These are phyloP conservation scores for Hyphopichia fennica DNA, from an alignment of 1,139 yeast genomes.

Conservation along the genomic window DNA sequence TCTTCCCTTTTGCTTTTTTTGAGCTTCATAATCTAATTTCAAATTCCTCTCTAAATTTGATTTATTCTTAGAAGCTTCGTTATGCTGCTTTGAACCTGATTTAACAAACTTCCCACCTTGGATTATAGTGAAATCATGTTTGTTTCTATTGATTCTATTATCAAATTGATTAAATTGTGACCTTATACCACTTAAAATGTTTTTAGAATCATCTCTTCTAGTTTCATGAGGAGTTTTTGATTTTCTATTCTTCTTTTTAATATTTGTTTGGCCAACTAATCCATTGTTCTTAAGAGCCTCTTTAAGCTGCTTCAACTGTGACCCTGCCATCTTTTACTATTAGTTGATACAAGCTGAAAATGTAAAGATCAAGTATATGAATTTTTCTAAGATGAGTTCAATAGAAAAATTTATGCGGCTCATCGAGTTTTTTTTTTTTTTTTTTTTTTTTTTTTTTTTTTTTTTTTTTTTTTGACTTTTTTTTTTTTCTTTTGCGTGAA, in stretches of 20 bases:
- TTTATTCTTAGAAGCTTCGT: constrained; percentile 49
- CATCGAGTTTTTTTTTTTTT: constrained; percentile 2
- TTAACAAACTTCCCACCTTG: constrained; percentile 54
- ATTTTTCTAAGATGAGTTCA: neutral
- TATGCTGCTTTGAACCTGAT: constrained; percentile 54
- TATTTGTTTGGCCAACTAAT: constrained; percentile 76
- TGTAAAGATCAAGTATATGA: neutral
- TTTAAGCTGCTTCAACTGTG: constrained; percentile 81
- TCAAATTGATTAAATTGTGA: constrained; percentile 90
- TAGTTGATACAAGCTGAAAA: neutral
- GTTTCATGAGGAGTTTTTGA: constrained; percentile 63
- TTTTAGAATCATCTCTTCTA: constrained; percentile 48
- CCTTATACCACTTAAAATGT: constrained; percentile 62
- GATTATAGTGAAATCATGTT: constrained; percentile 60
- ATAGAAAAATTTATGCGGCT: constrained; percentile 10
- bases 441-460: neutral
- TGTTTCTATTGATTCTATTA: constrained; percentile 65
- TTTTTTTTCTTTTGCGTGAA: neutral
- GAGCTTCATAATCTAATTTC: constrained; percentile 64
- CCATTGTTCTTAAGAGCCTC: constrained; percentile 78
- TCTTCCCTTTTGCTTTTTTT: constrained; percentile 59
- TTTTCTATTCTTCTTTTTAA: constrained; percentile 53
- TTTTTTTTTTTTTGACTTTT: neutral
- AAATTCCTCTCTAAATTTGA: constrained; percentile 79
- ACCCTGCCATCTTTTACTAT: constrained; percentile 68